These are phyloP conservation scores for Podila minutissima DNA, from an alignment of 192 early-diverging fungal genomes.

Conservation along the genomic window DNA sequence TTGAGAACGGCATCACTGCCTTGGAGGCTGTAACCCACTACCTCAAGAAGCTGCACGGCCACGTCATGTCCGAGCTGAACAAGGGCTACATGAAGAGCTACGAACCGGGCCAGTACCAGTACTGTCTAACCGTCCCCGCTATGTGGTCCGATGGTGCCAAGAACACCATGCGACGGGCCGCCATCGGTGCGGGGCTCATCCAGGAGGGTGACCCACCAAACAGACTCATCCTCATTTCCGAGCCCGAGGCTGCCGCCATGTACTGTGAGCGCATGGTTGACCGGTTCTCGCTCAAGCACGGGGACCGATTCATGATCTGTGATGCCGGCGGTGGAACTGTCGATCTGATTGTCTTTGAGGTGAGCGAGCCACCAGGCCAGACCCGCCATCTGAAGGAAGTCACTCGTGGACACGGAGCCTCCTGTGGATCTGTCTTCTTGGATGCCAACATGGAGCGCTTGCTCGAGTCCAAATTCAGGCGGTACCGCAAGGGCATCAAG, in stretches of 20 bases:
- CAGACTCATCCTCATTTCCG: conserved; percentile 58
- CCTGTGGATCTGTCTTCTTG: conserved; percentile 56
- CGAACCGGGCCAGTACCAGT: conserved; percentile 38
- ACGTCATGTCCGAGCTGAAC: conserved; percentile 49
- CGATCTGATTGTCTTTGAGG: conserved; percentile 56
- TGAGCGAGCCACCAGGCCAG: conserved; percentile 37
- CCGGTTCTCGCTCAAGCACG: conserved; percentile 47
- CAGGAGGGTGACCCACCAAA: conserved; percentile 56
- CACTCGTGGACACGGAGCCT: conserved; percentile 57
- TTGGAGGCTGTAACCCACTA: conserved; percentile 48
- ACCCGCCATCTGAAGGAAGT: conserved; percentile 55
- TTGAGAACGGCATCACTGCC: conserved; percentile 49
- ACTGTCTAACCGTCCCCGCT: conserved; percentile 62
- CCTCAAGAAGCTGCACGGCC: conserved; percentile 51
- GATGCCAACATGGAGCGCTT: conserved; percentile 56
- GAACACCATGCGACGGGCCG: conserved; percentile 61
- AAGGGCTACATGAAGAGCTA: conserved; percentile 53
- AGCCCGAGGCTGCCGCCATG: conserved; percentile 65
- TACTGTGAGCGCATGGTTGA: conserved; percentile 64
- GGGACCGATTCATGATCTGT: conserved; percentile 57
- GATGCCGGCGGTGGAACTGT: conserved; percentile 61
- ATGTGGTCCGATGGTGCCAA: conserved; percentile 66
- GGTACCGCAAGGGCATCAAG: conserved; percentile 49
- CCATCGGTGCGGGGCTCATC: conserved; percentile 59
- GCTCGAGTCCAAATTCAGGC: conserved; percentile 46